Evolutionary conservation across 495 filamentous ascomycete species (phyloP).

Genomic region (Hapsidospora chrysogenum): DNA sequence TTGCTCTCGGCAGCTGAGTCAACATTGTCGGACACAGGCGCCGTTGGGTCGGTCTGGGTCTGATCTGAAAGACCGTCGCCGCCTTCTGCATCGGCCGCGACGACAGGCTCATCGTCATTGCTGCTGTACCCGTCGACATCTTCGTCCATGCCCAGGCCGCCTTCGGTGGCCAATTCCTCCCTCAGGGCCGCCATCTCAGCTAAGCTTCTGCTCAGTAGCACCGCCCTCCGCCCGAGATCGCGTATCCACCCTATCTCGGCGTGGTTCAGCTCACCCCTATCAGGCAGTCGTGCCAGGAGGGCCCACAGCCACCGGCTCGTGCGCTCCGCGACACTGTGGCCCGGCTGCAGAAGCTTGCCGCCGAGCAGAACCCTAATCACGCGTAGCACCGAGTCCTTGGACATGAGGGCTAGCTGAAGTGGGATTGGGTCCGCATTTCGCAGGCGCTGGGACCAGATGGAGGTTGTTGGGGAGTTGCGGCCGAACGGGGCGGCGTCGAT

Average conservation of each 20-base stretch:
- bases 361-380: conserved; percentile 30
- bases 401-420: conserved; percentile 52
- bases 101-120: conserved; percentile 9
- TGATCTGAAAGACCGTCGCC: not conserved
- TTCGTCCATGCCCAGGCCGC: conserved; percentile 10
- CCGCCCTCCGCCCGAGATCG: conserved; percentile 42
- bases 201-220: conserved; percentile 33
- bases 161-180: conserved; percentile 20
- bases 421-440: conserved; percentile 42
- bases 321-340: conserved; percentile 23
- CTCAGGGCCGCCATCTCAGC: conserved; percentile 25
- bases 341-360: conserved; percentile 29
- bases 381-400: conserved; percentile 39
- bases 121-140: conserved; percentile 14
- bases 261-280: conserved; percentile 37
- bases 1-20: not conserved
- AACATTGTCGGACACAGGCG: not conserved
- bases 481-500: conserved; percentile 33
- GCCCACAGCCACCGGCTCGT: conserved; percentile 47
- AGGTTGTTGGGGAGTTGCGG: conserved; percentile 24
- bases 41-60: not conserved
- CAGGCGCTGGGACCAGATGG: conserved; percentile 31
- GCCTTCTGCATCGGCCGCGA: conserved; percentile 11
- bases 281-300: conserved; percentile 38
- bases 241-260: conserved; percentile 38